Evolutionary conservation across 768 basidiomycete species (phyloP), one percentile per base, ranked within the genome.

Genomic region (Trametes sanguinea): DNA sequence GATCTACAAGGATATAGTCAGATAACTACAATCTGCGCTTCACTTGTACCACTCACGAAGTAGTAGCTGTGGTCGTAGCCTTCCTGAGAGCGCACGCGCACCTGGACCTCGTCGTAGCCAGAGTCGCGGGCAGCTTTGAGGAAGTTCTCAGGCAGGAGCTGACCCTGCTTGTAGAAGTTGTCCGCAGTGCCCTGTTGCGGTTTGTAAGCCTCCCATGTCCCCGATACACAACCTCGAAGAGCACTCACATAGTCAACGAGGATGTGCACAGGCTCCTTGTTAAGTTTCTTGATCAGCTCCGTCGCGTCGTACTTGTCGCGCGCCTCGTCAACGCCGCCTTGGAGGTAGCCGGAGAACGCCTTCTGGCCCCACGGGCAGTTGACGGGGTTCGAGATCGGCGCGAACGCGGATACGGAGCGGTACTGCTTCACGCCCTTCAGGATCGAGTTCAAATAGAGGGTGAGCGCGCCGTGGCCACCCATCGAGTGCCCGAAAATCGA

Each of bases 401-500:
- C 78, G 72, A 98, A 98, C 0, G 94, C 96, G 6, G 94, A 95
- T 6, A 84, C 91, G 17, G 94, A 96, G 55, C 85, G 85, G 76
- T 90, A 98, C 65, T 83, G 82, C 72, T 85, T 86, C 57, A 54
- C 58, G 37, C 69, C 72, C n/a, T 37, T 44, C 35, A 75, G 64
- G 52, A 78, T 72, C 35, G 92, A 88, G 57, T 85, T 80, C 47
- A 98, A 87, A 75, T 98, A 98, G 42, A 98, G 76, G 14, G 90
- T 90, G 30, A 99, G 82, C 11, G 97, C 94, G 7, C 97, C 97
- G 71, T 97, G 95, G 2, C 97, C 97, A 60, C 92, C 94, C 97
- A 98, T 99, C 47, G 92, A 94, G 75, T 99, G 97, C 9, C 97
- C 97, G 70, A 94, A 90, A 69, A 98, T 88, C 22, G 94, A 94